phyloP scores from a whole-genome alignment of 352 stramenopile genomes.

The Thraustochytrium sp. region DNA sequence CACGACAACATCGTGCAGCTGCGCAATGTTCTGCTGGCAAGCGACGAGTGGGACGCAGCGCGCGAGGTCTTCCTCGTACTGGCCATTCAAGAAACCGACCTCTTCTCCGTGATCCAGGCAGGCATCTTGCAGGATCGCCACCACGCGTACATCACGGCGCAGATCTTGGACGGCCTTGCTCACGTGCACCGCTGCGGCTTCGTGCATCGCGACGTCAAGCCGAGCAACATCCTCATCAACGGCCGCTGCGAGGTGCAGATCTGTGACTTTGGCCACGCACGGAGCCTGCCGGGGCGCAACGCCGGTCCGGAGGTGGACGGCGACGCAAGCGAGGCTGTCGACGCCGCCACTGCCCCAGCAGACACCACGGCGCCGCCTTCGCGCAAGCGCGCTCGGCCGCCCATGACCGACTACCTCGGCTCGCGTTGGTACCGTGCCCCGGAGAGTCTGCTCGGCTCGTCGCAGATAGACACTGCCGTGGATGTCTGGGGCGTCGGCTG shows the following conservation, averaged over 20 bases:
- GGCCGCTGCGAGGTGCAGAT: slow-evolving; percentile 78
- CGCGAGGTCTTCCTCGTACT: slow-evolving; percentile 78
- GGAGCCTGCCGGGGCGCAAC: slow-evolving; percentile 15
- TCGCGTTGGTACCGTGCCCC: slow-evolving; percentile 41
- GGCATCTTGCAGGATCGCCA: slow-evolving; percentile 65
- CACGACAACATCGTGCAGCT: slow-evolving; percentile 90
- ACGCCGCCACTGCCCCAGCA: background rate
- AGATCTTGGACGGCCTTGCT: slow-evolving; percentile 88
- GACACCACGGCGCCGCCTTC: background rate
- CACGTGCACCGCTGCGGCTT: slow-evolving; percentile 84
- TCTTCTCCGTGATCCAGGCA: slow-evolving; percentile 67
- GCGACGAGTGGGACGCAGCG: background rate
- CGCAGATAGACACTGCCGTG: background rate
- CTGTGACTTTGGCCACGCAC: slow-evolving; percentile 79
- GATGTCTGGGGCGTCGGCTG: slow-evolving; percentile 44
- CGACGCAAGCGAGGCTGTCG: too few species aligned
- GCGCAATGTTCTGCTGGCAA: slow-evolving; percentile 56
- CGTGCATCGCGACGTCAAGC: slow-evolving; percentile 92
- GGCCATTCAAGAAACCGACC: slow-evolving; percentile 75
- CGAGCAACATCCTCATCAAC: slow-evolving; percentile 91
- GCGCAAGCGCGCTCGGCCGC: background rate
- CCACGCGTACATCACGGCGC: slow-evolving; percentile 81
- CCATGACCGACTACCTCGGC: slow-evolving; percentile 50
- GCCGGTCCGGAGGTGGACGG: background rate
- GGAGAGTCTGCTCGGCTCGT: slow-evolving; percentile 23